A percentile compares a stretch with the other conserved stretches of the same genome.
phyloP scores from a whole-genome alignment of 345 rosid species.

The Mallotus nudiflorus region DNA sequence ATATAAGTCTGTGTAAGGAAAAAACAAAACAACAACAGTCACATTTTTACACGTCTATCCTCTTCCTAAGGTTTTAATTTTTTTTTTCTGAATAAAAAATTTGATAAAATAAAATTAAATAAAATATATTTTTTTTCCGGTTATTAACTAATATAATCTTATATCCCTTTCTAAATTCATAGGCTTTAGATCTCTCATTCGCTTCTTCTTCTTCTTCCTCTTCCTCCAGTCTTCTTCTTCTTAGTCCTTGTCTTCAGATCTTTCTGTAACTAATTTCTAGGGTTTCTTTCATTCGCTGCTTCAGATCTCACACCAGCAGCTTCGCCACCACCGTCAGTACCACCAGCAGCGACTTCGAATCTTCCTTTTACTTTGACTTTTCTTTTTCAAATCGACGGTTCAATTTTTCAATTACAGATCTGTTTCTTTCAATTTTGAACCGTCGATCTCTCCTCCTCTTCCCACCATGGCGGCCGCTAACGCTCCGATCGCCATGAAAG shows the following conservation, averaged over 20 bases:
- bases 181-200: background rate
- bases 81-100: no score
- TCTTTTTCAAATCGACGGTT: constrained; percentile 11
- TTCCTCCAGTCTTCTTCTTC: background rate
- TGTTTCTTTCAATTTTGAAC: constrained; percentile 26
- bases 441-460: constrained; percentile 41
- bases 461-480: constrained; percentile 82
- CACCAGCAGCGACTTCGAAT: constrained; percentile 18
- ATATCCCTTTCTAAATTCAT: no score
- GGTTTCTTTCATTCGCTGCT: constrained; percentile 22
- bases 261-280: background rate
- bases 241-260: background rate
- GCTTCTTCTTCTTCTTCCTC: background rate
- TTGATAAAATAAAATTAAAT: no score
- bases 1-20: no score
- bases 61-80: background rate
- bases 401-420: constrained; percentile 37
- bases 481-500: constrained; percentile 95
- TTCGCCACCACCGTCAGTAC: no score
- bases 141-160: no score
- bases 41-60: background rate
- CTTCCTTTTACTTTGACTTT: background rate
- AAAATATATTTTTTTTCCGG: background rate
- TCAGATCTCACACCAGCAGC: constrained; percentile 1
- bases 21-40: no score